phyloP scores from a whole-genome alignment of 495 filamentous ascomycete species.

The Daldinia loculata region DNA sequence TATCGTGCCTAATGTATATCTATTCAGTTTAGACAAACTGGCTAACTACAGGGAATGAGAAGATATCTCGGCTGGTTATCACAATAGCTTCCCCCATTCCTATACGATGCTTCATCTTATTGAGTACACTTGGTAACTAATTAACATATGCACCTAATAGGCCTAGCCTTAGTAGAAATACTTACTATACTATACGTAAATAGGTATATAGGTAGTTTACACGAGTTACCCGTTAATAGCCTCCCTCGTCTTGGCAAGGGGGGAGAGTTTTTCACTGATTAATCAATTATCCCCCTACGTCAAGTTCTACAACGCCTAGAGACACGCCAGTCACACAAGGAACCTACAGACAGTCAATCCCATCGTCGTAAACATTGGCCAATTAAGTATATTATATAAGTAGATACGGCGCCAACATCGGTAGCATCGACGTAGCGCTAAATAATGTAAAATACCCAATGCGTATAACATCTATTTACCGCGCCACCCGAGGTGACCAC shows the following conservation, averaged over 20 bases:
- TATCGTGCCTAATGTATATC: not conserved
- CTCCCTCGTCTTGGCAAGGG: not conserved
- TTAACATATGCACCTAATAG: not conserved
- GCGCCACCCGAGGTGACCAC: not conserved
- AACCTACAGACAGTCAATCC: not conserved
- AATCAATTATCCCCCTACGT: not conserved
- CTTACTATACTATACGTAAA: not conserved
- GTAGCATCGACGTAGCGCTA: constrained; percentile 10
- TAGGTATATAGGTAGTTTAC: not conserved
- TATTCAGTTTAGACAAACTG: too few relatives aligned
- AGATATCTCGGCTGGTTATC: too few relatives aligned
- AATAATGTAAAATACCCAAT: constrained; percentile 14
- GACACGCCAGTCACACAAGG: not conserved
- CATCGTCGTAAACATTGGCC: not conserved
- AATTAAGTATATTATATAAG: constrained; percentile 24
- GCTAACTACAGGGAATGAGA: too few relatives aligned
- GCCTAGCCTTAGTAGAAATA: not conserved
- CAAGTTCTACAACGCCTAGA: not conserved
- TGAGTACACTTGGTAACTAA: not conserved
- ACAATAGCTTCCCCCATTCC: too few relatives aligned
- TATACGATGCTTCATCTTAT: too few relatives aligned
- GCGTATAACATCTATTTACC: constrained; percentile 9
- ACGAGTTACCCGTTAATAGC: not conserved
- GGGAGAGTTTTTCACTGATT: not conserved
- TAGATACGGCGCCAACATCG: constrained; percentile 4